Base-by-base conservation (phyloP, 2,329 filamentous ascomycete species). In the Calonectria naviculata region DNA sequence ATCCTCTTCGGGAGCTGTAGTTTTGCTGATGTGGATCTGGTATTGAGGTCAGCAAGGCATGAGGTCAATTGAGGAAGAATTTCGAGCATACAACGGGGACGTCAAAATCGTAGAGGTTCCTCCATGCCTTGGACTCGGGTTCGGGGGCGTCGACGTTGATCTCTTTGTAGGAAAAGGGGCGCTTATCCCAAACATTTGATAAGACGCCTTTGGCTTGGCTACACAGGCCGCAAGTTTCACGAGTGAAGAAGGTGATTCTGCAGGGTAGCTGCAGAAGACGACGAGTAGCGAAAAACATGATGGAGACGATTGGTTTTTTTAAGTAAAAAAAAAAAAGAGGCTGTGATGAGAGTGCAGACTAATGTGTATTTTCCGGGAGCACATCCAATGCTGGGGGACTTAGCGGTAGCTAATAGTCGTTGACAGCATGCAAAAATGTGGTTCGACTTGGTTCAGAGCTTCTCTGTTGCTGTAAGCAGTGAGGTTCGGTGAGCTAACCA, bases 81-180 rank as follows among this genome's bases (percentile, higher is more conserved):
- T 9, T 12, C 10, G 13, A 38, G 82, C 88, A 78, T 85, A 95
- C 93, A 78, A 95, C 94, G 0, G 94, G 94, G 9, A 94, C 93
- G 76, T 96, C 94, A 80, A 95, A 94, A 69, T 95, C 93, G 80
- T 96, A 96, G 1, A 95, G 79, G 60, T 92, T 87, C 78, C 89
- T 91, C 94, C 94, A 96, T 28, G 85, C 84, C 72, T 90, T 88
- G 19, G 88, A 87, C 29, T 90, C 89, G 0, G 89, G 86, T 60
- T 89, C 87, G 83, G 93, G 90, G 44, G 95, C 90, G 79, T 95
- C 91, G 60, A 95, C 90, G 79, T 95, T 91, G 60, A 95, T 86
- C 81, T 95, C 93, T 9, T 86, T 85, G 81, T 91, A 95, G 21
- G 87, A 87, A 81, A 95, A 94, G 0, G 91, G 92, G 29, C 92